A percentile compares a stretch with the other conserved stretches of the same genome.
Evolutionary conservation across 1,284 basidiomycete genomes (phyloP).

Genomic region (Kwoniella shivajii): DNA sequence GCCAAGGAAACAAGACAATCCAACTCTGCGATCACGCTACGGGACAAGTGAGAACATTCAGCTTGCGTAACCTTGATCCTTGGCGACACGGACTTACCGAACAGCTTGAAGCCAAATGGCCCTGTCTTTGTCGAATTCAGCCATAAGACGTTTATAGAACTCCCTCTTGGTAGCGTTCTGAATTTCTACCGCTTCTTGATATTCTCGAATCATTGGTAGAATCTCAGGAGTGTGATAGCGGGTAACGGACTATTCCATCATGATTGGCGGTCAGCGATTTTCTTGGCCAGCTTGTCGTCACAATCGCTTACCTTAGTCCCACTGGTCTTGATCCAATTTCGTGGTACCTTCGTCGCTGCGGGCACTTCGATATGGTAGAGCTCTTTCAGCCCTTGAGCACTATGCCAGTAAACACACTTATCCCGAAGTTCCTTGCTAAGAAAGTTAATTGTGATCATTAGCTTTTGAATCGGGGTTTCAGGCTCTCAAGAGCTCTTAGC

Average conservation of each 20-base stretch:
- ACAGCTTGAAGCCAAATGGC: constrained; percentile 75
- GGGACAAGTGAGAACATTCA: not conserved
- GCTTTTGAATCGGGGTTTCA: too few species aligned
- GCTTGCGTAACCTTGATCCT: not conserved
- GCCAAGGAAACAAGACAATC: constrained; percentile 94
- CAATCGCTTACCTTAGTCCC: constrained; percentile 77
- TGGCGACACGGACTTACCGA: constrained; percentile 29
- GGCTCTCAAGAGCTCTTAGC: not conserved
- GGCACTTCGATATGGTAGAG: constrained; percentile 82
- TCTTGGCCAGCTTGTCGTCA: too few species aligned
- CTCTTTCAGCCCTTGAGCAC: constrained; percentile 80
- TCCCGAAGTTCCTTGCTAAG: constrained; percentile 18
- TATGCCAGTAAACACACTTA: constrained; percentile 86
- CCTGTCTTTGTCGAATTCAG: constrained; percentile 83
- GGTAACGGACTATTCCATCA: constrained; percentile 66
- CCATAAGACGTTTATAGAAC: constrained; percentile 78
- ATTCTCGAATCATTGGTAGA: constrained; percentile 67
- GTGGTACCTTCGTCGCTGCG: constrained; percentile 67
- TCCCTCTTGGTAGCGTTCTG: constrained; percentile 73
- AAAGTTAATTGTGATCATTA: too few species aligned
- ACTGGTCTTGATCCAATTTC: constrained; percentile 80
- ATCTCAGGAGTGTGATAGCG: constrained; percentile 78
- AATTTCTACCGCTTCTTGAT: constrained; percentile 91
- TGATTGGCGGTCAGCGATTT: too few species aligned
- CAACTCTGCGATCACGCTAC: constrained; percentile 75